Conservation (phyloP, 805 yeast genomes). For the Dipodascopsis uninucleata region DNA sequence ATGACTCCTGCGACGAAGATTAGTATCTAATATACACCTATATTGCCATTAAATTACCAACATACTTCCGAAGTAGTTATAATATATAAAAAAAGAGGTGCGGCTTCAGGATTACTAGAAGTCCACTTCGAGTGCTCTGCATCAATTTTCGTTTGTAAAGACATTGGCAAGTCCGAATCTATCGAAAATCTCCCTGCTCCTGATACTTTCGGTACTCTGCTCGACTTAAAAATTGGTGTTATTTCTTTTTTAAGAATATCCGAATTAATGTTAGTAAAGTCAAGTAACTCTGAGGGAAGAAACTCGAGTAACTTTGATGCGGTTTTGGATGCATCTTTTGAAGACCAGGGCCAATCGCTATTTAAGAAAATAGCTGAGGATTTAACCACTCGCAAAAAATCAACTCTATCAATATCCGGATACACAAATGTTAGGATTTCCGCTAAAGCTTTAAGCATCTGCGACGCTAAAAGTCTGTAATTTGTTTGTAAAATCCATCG, state of each 20-base stretch:
- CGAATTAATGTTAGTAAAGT: not conserved
- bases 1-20: not conserved
- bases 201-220: slow-evolving; percentile 11
- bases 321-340: not conserved
- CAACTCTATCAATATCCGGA: slow-evolving; percentile 2
- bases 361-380: slow-evolving; percentile 7
- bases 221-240: slow-evolving; percentile 13
- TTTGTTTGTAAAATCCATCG: slow-evolving; percentile 17
- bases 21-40: not conserved
- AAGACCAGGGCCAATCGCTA: slow-evolving; percentile 16
- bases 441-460: slow-evolving; percentile 7
- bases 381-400: slow-evolving; percentile 1
- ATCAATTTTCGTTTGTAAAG: slow-evolving; percentile 7
- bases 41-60: not conserved
- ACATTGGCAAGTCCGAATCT: slow-evolving; percentile 10
- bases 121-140: slow-evolving; percentile 12
- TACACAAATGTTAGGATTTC: slow-evolving; percentile 1
- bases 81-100: slow-evolving; percentile 10
- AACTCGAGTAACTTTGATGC: slow-evolving; percentile 1
- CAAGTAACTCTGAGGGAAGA: not conserved
- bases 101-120: slow-evolving; percentile 19
- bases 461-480: slow-evolving; percentile 6
- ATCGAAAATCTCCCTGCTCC: no score
- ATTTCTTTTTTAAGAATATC: slow-evolving; percentile 6
- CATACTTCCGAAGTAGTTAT: slow-evolving; percentile 5